Base-by-base conservation (phyloP, 345 rosid genomes). In the Toxicodendron radicans region DNA sequence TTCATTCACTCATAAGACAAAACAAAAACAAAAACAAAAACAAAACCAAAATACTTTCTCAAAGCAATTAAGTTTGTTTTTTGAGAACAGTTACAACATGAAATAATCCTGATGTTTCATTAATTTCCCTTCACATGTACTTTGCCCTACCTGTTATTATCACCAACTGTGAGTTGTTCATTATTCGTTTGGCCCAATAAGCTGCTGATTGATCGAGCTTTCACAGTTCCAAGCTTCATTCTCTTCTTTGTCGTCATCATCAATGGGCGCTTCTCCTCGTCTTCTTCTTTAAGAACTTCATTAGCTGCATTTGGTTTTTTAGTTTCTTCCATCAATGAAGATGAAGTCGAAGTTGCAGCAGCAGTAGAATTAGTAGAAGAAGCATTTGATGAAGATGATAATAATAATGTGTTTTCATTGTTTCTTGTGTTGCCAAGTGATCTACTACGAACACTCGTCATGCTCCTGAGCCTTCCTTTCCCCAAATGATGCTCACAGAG, bases 401-500 rank as follows among this genome's bases (percentile, higher is more conserved):
- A 17, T 62, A 59, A 56, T 61, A 33, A 21, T n/a, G 23, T 0
- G 16, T 43, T 13, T 33, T 60, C 59, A 14, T 60, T 77, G 56
- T 76, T 80, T 27, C 54, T 64, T 2, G 58, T 10, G 71, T 45
- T 51, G 17, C 75, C 75, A n/a, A 70, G 58, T 38, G 79, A 64
- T 0, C 82, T 82, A 75, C 75, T 83, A 41, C 86, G 78, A 57
- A 85, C 91, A 33, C 76, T 85, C 4, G 70, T 81, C 83, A 86
- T 86, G 81, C 96, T 93, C 81, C 98, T 81, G 0, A 95, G 87
- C 76, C 99, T 86, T 59, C 98, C 99, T 81, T 95, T 95, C 2
- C 99, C 99, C 48, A 95, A 75, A 75, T 95, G 99, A 82, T 95
- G 98, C 85, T 91, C 99, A 64, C 99, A 95, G 30, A 95, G 92